A percentile compares a stretch with the other conserved stretches of the same genome.
Evolutionary conservation across 352 stramenopile genomes (phyloP).

Genomic region (Globisporangium parvum): DNA sequence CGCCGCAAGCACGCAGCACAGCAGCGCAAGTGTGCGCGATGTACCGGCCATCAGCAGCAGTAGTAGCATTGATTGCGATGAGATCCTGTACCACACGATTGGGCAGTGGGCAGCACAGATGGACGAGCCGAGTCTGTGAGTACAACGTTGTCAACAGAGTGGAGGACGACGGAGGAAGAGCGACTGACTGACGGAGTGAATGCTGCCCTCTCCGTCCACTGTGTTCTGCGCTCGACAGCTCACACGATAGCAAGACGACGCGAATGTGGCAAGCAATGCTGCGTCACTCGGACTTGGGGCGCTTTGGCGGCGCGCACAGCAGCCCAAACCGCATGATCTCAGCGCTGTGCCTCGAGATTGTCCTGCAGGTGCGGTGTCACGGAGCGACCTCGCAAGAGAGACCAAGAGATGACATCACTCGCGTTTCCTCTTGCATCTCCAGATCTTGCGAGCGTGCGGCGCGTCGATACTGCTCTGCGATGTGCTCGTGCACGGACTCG

Average conservation of each 20-base stretch:
- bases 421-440: background rate
- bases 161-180: background rate
- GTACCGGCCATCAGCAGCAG: too few relatives aligned
- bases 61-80: slow-evolving; percentile 10
- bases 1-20: background rate
- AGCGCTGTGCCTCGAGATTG: slow-evolving; percentile 45
- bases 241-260: slow-evolving; percentile 39
- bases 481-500: slow-evolving; percentile 43
- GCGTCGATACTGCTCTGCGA: slow-evolving; percentile 31
- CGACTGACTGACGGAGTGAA: background rate
- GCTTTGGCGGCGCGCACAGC: slow-evolving; percentile 25
- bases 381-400: background rate
- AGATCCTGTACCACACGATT: slow-evolving; percentile 18
- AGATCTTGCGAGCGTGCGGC: slow-evolving; percentile 29
- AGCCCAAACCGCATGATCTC: slow-evolving; percentile 51
- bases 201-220: background rate
- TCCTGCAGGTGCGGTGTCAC: slow-evolving; percentile 21
- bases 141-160: background rate
- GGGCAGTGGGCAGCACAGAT: slow-evolving; percentile 13
- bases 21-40: too few relatives aligned
- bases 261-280: slow-evolving; percentile 54
- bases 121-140: slow-evolving; percentile 18
- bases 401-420: background rate
- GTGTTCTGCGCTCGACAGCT: slow-evolving; percentile 7
- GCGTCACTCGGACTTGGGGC: slow-evolving; percentile 48